Base-by-base conservation (phyloP, 495 filamentous ascomycete genomes). In the Coniosporium apollinis region DNA sequence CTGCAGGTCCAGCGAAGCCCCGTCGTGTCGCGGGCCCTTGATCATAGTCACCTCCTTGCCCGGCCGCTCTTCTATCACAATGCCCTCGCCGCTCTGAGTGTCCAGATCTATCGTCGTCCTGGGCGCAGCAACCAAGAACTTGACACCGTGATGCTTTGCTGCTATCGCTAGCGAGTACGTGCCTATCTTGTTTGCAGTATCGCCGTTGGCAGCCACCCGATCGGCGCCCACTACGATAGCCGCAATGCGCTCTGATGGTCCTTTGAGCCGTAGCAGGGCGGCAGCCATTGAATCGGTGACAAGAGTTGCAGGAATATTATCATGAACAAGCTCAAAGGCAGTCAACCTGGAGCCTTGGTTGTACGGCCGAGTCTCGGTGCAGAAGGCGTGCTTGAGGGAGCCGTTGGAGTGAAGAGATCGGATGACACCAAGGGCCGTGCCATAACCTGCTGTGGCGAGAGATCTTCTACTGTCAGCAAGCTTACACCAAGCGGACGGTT, bases 151-250 rank as follows among this genome's bases (percentile, higher is more conserved):
- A 47, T 82, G 61, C 41, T 67, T 74, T 16, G 89, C 89, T 19
- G 89, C 65, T 3, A 94, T 79, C 8, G 89, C 85, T 19, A 97
- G 67, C 25, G 67, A 58, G 53, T 96, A 96, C n/a, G 89, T 97
- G 19, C 89, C 89, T 38, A 97, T 91, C 61, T 97, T 97, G 56
- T 97, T 97, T 29, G 89, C 89, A 2, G 89, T 96, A 58, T 97
- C 89, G 22, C 89, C 89, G 51, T 97, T 97, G 19, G 82, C 79
- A 25, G 85, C 89, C 7, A 97, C 91, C 33, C 89, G 73, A 54
- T 97, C 89, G 14, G 89, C 89, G 14, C 89, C 89, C 1, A 96
- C 91, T 36, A 97, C 72, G 36, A 97, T 79, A 14, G 82, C 86
- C 20, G 74, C 70, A 39, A 96, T 78, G 38, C 72, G 55, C 30